Percentiles rank a stretch among this genome's conserved stretches.
These are phyloP conservation scores for Ascochyta rabiei DNA, from an alignment of 2,329 filamentous ascomycete species.

Conservation along the genomic window DNA sequence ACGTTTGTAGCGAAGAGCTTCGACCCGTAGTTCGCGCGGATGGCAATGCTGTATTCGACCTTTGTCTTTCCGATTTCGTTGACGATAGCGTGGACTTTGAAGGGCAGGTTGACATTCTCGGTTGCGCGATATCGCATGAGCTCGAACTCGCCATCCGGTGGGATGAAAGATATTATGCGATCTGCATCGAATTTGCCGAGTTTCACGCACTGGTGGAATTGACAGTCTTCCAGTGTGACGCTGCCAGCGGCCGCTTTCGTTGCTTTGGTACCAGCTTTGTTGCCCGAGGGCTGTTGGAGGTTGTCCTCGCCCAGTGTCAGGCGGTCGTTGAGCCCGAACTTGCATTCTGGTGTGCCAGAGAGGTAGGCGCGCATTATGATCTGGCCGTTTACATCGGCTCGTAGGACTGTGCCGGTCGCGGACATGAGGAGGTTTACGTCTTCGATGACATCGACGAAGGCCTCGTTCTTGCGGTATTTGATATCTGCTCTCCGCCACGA, in stretches of 20 bases:
- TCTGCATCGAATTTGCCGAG: constrained; percentile 96
- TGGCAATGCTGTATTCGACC: constrained; percentile 97
- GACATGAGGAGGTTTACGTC: constrained; percentile 99
- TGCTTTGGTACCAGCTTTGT: constrained; percentile 80
- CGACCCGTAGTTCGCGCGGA: constrained; percentile 93
- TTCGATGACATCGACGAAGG: constrained; percentile 98
- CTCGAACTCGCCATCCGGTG: constrained; percentile 97
- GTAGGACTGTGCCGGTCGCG: constrained; percentile 91
- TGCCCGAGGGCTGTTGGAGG: constrained; percentile 71
- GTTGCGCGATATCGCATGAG: constrained; percentile 98
- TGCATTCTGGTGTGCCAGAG: constrained; percentile 95
- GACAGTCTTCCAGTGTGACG: constrained; percentile 95
- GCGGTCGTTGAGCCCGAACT: constrained; percentile 96
- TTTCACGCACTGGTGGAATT: constrained; percentile 99
- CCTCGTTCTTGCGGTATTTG: constrained; percentile 99
- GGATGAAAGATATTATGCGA: constrained; percentile 95
- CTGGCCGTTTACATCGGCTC: constrained; percentile 94
- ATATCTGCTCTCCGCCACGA: constrained; percentile 98
- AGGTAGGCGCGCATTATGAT: constrained; percentile 99
- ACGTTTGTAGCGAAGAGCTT: constrained; percentile 99
- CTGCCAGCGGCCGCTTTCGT: constrained; percentile 95
- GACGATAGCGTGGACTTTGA: constrained; percentile 98
- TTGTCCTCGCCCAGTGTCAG: constrained; percentile 76
- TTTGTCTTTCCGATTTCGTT: constrained; percentile 97
- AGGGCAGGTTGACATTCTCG: constrained; percentile 97